phyloP scores from a whole-genome alignment of 805 yeast species.

The Ogataea kodamae region DNA sequence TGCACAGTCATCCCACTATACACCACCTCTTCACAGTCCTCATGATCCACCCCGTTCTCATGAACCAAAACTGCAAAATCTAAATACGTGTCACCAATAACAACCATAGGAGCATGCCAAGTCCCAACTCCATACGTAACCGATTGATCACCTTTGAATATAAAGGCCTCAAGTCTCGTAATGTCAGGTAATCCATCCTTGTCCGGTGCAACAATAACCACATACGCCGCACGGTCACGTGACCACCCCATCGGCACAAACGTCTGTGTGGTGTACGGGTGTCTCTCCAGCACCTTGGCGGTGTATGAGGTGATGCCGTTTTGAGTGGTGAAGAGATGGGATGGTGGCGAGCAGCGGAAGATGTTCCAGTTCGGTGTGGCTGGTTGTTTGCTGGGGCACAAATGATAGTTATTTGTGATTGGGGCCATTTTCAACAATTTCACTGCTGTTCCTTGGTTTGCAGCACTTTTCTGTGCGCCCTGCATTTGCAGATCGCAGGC shows the following conservation, averaged over 20 bases:
- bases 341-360: slow-evolving; percentile 77
- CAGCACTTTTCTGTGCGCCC: slow-evolving; percentile 44
- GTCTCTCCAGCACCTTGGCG: slow-evolving; percentile 79
- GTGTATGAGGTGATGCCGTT: slow-evolving; percentile 34
- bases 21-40: slow-evolving; percentile 79
- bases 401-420: slow-evolving; percentile 47
- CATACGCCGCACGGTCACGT: slow-evolving; percentile 47
- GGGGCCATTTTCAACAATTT: slow-evolving; percentile 75
- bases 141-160: slow-evolving; percentile 79
- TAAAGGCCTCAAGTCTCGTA: slow-evolving; percentile 58
- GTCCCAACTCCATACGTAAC: slow-evolving; percentile 81
- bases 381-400: slow-evolving; percentile 42
- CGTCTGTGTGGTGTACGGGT: slow-evolving; percentile 85
- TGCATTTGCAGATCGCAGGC: slow-evolving; percentile 64
- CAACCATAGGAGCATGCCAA: slow-evolving; percentile 98
- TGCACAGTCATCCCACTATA: slow-evolving; percentile 45
- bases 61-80: slow-evolving; percentile 89
- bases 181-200: slow-evolving; percentile 57
- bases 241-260: slow-evolving; percentile 84
- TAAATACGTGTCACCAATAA: slow-evolving; percentile 47
- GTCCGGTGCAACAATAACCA: slow-evolving; percentile 76
- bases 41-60: slow-evolving; percentile 75
- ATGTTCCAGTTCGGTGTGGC: slow-evolving; percentile 76
- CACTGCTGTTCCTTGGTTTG: slow-evolving; percentile 92
- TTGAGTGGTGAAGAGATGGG: slow-evolving; percentile 43